Evolutionary conservation across 2,329 filamentous ascomycete genomes (phyloP).

Genomic region (Diaporthe sp.): DNA sequence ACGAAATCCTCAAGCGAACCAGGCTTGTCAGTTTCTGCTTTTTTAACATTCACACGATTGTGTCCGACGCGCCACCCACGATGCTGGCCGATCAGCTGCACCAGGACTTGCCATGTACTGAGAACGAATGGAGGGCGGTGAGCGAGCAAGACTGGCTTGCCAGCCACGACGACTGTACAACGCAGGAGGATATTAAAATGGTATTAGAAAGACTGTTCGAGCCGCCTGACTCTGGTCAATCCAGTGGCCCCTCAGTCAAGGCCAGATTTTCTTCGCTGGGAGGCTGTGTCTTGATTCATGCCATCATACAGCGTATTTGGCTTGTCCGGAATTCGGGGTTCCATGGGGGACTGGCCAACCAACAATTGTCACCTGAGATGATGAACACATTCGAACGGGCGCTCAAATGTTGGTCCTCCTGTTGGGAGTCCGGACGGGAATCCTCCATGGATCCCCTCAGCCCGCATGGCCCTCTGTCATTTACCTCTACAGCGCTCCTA

Average conservation of each 20-base stretch:
- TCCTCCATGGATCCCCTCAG: slow-evolving; percentile 8
- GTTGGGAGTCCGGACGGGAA: neutral
- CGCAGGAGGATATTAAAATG: neutral
- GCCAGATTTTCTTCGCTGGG: slow-evolving; percentile 9
- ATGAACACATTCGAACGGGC: slow-evolving; percentile 9
- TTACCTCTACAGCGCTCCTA: neutral
- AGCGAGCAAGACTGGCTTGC: neutral
- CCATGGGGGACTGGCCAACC: neutral
- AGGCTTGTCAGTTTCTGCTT: slow-evolving; percentile 1
- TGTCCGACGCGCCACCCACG: slow-evolving; percentile 1
- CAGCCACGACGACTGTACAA: neutral
- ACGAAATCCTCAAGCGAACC: neutral
- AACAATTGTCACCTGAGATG: slow-evolving; percentile 8
- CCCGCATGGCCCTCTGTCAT: slow-evolving; percentile 8
- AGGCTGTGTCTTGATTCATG: slow-evolving; percentile 11
- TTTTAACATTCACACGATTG: neutral
- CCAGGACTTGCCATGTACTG: neutral
- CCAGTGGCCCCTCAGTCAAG: neutral
- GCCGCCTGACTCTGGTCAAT: neutral
- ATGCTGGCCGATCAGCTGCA: neutral
- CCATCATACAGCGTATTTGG: slow-evolving; percentile 9
- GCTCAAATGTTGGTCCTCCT: neutral
- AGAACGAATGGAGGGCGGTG: slow-evolving; percentile 3
- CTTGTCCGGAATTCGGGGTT: neutral
- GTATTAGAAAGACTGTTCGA: neutral